Percentiles rank a stretch among this genome's conserved stretches.
Evolutionary conservation across 306 rosid species (phyloP).

Genomic region (Macrotyloma uniflorum): DNA sequence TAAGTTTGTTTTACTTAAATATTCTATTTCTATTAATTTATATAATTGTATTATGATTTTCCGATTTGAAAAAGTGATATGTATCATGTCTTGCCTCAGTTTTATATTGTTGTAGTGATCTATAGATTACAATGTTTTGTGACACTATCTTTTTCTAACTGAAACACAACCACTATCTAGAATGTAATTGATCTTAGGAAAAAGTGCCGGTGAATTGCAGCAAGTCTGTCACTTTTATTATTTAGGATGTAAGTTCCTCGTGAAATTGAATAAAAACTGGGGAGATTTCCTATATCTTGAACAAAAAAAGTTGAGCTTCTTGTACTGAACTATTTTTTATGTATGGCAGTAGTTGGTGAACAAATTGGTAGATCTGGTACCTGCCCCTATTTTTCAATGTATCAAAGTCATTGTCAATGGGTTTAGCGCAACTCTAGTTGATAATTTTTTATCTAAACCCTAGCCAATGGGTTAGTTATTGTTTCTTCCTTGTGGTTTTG

Average conservation of each 20-base stretch:
- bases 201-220: too few species aligned
- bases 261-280: too few species aligned
- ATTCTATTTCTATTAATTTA: neutral
- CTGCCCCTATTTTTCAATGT: neutral
- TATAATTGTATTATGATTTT: neutral
- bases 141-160: neutral
- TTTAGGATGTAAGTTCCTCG: too few species aligned
- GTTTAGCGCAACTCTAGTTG: neutral
- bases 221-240: too few species aligned
- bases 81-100: conserved; percentile 19
- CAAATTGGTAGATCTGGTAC: neutral
- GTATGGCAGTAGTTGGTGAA: neutral
- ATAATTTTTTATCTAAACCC: neutral
- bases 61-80: neutral
- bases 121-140: conserved; percentile 5
- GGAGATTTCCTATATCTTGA: neutral
- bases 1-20: neutral
- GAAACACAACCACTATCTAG: neutral
- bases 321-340: neutral
- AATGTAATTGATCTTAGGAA: conserved; percentile 23
- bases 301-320: neutral
- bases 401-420: neutral
- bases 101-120: neutral
- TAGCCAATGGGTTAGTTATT: neutral
- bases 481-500: neutral